Base-by-base conservation (phyloP, 139 green algal genomes). In the Tetradesmus obliquus region DNA sequence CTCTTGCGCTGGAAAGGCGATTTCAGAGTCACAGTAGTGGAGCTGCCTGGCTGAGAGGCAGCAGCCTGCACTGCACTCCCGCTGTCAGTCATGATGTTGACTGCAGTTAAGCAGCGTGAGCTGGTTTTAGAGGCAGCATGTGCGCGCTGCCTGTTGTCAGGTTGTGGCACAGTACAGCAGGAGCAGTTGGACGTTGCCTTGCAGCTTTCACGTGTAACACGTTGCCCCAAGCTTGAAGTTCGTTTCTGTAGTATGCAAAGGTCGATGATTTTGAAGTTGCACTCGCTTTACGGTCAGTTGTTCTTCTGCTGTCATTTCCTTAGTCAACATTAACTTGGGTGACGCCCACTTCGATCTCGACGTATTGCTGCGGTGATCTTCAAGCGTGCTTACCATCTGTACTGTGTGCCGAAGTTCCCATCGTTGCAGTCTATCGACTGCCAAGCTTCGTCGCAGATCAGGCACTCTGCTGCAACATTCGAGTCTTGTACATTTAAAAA, bases 1-100 rank as follows among this genome's bases (percentile, higher is more conserved):
- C 55, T 76, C 85, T 93, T 94, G 20, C 79, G 72, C 53, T 84
- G 53, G 13, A 92, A 89, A 12, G 89, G 81, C 54, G 82, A 85
- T 51, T 92, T 92, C 4, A 92, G 22, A 8, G 51, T 89, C 12
- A 92, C 55, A 51, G 22, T 17, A 45, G 32, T 71, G 13, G 54
- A 3, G 17, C 66, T 76, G 66, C 66, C 66, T 76, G 66, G 66
- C 66, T 76, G 17, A 55, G 19, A 3, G 9, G 22, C 83, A 20
- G 57, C 66, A 24, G 66, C 66, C 15, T 76, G 66, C 15, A n/a
- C 17, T 24, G 17, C 66, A 76, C 66, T 24, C 15, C 66, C 66
- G 66, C 66, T 76, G 17, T 76, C 66, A 76, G 66, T 24, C 66
- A 76, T 76, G 2, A 6, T 51, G 72, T 17, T 82, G n/a, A 53